phyloP scores from a whole-genome alignment of 1,139 yeast genomes.

The Blastobotrys buckinghamii region DNA sequence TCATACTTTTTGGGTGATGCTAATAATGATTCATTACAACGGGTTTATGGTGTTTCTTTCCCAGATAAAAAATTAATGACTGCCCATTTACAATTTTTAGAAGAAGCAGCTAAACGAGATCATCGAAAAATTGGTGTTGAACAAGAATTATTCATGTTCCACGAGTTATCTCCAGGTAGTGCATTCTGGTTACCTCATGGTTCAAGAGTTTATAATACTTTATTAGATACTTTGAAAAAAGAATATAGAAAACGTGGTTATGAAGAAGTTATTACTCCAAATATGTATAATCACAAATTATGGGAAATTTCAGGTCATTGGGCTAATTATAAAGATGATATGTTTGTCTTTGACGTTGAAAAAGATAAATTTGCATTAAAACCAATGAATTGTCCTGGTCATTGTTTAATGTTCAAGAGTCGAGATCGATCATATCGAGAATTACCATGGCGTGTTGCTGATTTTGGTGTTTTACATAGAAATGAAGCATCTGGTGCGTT shows the following conservation, averaged over 20 bases:
- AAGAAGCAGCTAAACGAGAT: constrained; percentile 96
- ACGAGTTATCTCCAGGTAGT: constrained; percentile 94
- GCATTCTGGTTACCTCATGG: constrained; percentile 99
- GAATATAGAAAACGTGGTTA: constrained; percentile 91
- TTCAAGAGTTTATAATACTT: constrained; percentile 85
- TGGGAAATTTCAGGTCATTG: constrained; percentile 99
- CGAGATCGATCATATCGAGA: constrained; percentile 92
- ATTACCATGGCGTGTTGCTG: constrained; percentile 94
- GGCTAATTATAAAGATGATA: constrained; percentile 94
- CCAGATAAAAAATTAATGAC: constrained; percentile 97
- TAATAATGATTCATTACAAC: constrained; percentile 88
- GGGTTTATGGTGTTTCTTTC: constrained; percentile 97
- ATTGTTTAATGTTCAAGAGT: constrained; percentile 80
- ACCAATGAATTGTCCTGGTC: constrained; percentile 99
- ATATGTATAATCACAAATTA: constrained; percentile 89
- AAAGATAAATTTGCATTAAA: constrained; percentile 80
- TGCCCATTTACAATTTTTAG: constrained; percentile 89
- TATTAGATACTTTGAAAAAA: constrained; percentile 67
- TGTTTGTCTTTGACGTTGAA: constrained; percentile 95
- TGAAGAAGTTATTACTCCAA: constrained; percentile 97
- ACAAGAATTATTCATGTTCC: constrained; percentile 91
- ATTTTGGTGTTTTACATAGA: constrained; percentile 92
- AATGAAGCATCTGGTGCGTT: constrained; percentile 92
- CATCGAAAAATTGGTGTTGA: constrained; percentile 96
- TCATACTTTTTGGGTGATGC: constrained; percentile 96